These are phyloP conservation scores for Termitomyces sp. DNA, from an alignment of 768 basidiomycete genomes.

Conservation along the genomic window DNA sequence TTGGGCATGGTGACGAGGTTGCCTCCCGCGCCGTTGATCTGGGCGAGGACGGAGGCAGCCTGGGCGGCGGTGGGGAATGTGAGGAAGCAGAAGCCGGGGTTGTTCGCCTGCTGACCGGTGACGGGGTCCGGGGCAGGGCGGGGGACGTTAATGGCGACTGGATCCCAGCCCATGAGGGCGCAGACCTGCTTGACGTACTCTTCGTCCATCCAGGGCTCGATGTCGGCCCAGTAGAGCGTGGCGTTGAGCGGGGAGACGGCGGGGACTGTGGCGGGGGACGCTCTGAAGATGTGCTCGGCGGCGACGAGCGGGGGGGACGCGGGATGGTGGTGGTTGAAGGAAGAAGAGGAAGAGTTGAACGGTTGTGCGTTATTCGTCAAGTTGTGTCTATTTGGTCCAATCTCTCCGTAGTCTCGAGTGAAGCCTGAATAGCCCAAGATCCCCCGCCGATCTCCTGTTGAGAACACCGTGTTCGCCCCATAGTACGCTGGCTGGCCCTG, in stretches of 20 bases:
- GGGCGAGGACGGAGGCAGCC: constrained; percentile 68
- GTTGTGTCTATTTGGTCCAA: constrained; percentile 48
- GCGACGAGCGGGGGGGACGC: constrained; percentile 30
- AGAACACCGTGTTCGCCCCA: constrained; percentile 17
- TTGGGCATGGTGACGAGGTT: constrained; percentile 77
- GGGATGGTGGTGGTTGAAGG: constrained; percentile 46
- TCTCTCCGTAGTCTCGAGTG: constrained; percentile 28
- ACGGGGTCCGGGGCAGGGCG: constrained; percentile 55
- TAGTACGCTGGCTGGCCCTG: constrained; percentile 21
- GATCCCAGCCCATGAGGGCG: constrained; percentile 84
- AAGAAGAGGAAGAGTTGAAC: constrained; percentile 37
- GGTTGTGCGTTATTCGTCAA: constrained; percentile 24
- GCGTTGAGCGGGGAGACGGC: constrained; percentile 34
- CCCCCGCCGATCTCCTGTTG: constrained; percentile 30
- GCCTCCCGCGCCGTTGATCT: constrained; percentile 51
- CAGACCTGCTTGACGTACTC: constrained; percentile 91
- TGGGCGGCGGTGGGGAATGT: constrained; percentile 74
- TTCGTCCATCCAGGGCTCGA: constrained; percentile 98
- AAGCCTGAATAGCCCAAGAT: constrained; percentile 19
- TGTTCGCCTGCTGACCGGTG: constrained; percentile 69
- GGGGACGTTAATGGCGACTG: constrained; percentile 71
- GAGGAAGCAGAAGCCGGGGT: constrained; percentile 86
- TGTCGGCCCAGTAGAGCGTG: constrained; percentile 83
- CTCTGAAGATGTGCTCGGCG: constrained; percentile 27
- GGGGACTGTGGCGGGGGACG: constrained; percentile 20